Conservation (phyloP, 2,329 filamentous ascomycete species). For the Botrytis sinoallii region DNA sequence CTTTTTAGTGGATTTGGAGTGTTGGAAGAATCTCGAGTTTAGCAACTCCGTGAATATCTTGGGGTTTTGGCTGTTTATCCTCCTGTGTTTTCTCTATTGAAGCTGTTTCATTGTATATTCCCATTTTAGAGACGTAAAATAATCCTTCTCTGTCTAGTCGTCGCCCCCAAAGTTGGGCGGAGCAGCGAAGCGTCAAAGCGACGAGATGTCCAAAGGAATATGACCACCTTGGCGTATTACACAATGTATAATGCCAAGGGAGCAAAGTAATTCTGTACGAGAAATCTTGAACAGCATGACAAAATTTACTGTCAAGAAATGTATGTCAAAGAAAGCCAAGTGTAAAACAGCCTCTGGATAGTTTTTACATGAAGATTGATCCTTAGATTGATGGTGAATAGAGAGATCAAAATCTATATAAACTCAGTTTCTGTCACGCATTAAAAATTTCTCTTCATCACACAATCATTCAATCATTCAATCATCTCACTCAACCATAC, state of each 20-base stretch:
- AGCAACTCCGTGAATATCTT: neutral
- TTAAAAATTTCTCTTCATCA: neutral
- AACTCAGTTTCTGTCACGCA: neutral
- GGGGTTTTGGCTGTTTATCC: fast-evolving
- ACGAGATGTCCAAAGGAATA: neutral
- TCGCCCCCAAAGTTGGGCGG: neutral
- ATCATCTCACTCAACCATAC: neutral
- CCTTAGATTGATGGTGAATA: neutral
- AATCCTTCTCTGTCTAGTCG: neutral
- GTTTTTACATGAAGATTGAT: neutral
- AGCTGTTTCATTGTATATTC: neutral
- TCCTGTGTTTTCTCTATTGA: neutral
- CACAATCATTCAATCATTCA: neutral
- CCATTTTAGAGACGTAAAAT: neutral
- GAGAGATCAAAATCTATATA: neutral
- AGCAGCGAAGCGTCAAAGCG: neutral
- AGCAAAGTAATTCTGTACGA: neutral
- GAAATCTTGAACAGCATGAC: neutral
- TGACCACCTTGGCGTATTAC: neutral
- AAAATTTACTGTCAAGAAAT: neutral
- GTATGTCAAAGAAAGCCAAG: neutral
- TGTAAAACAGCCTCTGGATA: neutral
- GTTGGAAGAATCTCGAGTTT: neutral
- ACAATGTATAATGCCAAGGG: neutral
- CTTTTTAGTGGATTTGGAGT: neutral